Conservation (phyloP, 352 stramenopile species). For the Phytophthora sansomeana region DNA sequence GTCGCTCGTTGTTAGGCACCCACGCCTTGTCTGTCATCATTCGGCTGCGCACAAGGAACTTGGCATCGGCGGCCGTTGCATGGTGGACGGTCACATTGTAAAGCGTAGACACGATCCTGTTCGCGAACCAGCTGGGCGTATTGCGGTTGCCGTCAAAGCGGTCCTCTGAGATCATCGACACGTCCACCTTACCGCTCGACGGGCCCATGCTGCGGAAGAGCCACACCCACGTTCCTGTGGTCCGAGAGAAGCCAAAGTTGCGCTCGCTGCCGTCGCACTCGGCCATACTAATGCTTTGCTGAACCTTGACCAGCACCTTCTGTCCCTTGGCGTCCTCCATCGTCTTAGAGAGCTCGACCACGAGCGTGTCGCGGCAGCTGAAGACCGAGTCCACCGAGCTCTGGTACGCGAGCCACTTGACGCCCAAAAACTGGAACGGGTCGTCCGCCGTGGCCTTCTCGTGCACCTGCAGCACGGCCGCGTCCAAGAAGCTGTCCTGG, state of each 20-base stretch:
- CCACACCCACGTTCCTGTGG: constrained; percentile 58
- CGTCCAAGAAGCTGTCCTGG: constrained; percentile 78
- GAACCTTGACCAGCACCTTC: constrained; percentile 66
- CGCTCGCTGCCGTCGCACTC: constrained; percentile 56
- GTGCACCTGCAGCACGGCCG: constrained; percentile 73
- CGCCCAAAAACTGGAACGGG: constrained; percentile 71
- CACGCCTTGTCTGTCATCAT: constrained; percentile 75
- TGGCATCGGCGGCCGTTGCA: constrained; percentile 61
- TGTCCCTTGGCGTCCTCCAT: constrained; percentile 63
- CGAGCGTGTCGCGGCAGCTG: constrained; percentile 63
- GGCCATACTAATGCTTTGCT: constrained; percentile 62
- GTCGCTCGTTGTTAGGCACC: constrained; percentile 73
- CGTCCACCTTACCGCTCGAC: constrained; percentile 63
- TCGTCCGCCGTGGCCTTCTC: constrained; percentile 54
- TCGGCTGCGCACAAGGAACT: constrained; percentile 64
- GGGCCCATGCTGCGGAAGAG: constrained; percentile 65
- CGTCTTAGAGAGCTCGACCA: constrained; percentile 70
- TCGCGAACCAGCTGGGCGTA: constrained; percentile 75
- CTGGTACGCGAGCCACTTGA: constrained; percentile 84
- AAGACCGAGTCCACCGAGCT: constrained; percentile 77
- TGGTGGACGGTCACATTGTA: constrained; percentile 49
- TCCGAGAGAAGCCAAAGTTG: constrained; percentile 73
- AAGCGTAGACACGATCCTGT: constrained; percentile 62
- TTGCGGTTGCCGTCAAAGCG: constrained; percentile 54
- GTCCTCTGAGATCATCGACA: constrained; percentile 50